A percentile compares a stretch with the other conserved stretches of the same genome.
Evolutionary conservation across 371 early-diverging fungal genomes (phyloP).

Genomic region (Rhizopus delemar): DNA sequence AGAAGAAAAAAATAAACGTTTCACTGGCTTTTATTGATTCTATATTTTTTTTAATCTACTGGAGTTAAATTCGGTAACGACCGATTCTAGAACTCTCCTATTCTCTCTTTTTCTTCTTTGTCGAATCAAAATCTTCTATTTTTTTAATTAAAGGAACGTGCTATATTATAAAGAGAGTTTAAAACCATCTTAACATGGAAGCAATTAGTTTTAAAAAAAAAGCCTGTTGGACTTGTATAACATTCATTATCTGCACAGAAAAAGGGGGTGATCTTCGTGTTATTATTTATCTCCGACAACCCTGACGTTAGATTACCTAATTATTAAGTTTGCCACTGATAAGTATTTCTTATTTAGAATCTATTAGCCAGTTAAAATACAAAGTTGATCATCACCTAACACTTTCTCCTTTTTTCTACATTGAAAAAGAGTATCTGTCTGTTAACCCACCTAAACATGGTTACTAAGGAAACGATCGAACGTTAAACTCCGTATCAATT

Average conservation of each 20-base stretch:
- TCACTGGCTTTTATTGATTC: slow-evolving; percentile 5
- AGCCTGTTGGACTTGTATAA: neutral
- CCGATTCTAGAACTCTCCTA: slow-evolving; percentile 4
- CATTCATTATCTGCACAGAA: too few relatives aligned
- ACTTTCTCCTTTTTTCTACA: too few relatives aligned
- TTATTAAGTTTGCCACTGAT: neutral
- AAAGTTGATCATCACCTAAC: neutral
- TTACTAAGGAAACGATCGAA: neutral
- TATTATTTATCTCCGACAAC: slow-evolving; percentile 1
- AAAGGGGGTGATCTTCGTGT: neutral
- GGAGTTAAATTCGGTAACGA: slow-evolving; percentile 2
- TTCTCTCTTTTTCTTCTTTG: neutral
- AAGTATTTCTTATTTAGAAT: neutral
- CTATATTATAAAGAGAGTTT: neutral
- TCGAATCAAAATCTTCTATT: neutral
- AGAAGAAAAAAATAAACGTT: neutral
- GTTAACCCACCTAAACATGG: neutral
- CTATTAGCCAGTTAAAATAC: neutral
- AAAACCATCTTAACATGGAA: neutral
- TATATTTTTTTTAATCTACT: neutral
- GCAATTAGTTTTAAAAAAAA: too few relatives aligned
- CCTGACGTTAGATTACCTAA: neutral
- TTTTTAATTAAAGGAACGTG: neutral
- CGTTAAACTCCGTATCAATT: neutral
- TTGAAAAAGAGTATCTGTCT: too few relatives aligned